Percentiles rank a stretch among this genome's conserved stretches.
Evolutionary conservation across 768 basidiomycete genomes (phyloP).

Genomic region (Suillus clintonianus): DNA sequence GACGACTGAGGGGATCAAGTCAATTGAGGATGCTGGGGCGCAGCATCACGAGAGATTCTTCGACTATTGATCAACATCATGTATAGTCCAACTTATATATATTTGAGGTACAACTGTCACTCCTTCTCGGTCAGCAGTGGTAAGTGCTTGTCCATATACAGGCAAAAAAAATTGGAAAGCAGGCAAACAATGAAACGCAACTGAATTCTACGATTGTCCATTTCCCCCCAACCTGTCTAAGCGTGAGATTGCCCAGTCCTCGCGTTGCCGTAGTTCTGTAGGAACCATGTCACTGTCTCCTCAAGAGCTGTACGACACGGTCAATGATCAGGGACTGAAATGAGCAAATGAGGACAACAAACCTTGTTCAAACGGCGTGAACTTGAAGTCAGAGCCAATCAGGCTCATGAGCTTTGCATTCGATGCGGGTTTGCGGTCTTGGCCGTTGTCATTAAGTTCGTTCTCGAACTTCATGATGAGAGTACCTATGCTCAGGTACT

Average conservation of each 20-base stretch:
- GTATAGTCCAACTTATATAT: neutral
- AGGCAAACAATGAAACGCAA: neutral
- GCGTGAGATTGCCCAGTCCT: slow-evolving; percentile 48
- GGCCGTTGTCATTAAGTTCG: slow-evolving; percentile 72
- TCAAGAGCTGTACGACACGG: slow-evolving; percentile 58
- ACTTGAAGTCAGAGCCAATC: slow-evolving; percentile 74
- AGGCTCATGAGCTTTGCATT: slow-evolving; percentile 83
- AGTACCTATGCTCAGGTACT: neutral
- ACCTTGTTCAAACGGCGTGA: slow-evolving; percentile 91
- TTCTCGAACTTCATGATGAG: slow-evolving; percentile 69
- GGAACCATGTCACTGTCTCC: slow-evolving; percentile 84
- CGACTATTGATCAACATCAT: neutral
- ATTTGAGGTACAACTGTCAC: neutral
- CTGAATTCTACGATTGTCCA: neutral
- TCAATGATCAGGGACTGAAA: slow-evolving; percentile 6
- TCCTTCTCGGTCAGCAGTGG: neutral
- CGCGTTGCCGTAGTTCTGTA: slow-evolving; percentile 75
- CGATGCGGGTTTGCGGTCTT: slow-evolving; percentile 94
- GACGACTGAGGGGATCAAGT: slow-evolving; percentile 18
- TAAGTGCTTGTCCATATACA: neutral
- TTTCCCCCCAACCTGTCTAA: neutral
- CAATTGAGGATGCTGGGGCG: slow-evolving; percentile 18
- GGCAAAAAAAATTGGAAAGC: neutral
- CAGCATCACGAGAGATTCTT: slow-evolving; percentile 14
- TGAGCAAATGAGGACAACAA: slow-evolving; percentile 17